These are phyloP conservation scores for Aspergillus funiculosus DNA, from an alignment of 495 filamentous ascomycete genomes.

Conservation along the genomic window DNA sequence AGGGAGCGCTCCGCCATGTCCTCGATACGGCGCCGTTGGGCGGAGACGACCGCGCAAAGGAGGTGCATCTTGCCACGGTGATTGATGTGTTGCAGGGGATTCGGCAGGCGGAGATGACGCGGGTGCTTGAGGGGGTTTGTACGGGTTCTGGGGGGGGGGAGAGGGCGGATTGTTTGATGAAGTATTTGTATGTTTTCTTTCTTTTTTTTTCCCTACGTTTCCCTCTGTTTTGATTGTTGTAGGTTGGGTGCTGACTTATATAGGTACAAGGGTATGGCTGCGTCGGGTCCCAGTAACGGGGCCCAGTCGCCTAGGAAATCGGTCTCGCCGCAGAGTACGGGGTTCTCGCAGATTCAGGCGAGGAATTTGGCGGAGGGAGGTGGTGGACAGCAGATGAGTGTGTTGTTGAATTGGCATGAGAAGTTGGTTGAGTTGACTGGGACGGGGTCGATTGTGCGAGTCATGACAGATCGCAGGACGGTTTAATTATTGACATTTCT, in stretches of 20 bases:
- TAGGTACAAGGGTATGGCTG: conserved; percentile 83
- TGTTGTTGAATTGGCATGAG: conserved; percentile 92
- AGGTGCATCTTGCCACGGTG: conserved; percentile 73
- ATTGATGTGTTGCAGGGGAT: conserved; percentile 86
- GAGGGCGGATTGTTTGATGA: conserved; percentile 49
- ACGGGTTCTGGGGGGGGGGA: conserved; percentile 64
- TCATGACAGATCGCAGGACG: conserved; percentile 88
- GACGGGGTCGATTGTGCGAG: conserved; percentile 76
- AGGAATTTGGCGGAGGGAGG: conserved; percentile 66
- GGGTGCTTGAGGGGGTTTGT: conserved; percentile 72
- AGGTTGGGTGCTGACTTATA: conserved; percentile 9
- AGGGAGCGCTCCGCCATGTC: conserved; percentile 72
- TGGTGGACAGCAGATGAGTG: conserved; percentile 84
- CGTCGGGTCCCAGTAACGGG: conserved; percentile 29
- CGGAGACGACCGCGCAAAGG: conserved; percentile 71
- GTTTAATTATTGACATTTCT: conserved; percentile 48
- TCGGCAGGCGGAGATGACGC: conserved; percentile 83
- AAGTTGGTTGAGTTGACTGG: conserved; percentile 89
- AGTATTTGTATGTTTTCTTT: conserved; percentile 44
- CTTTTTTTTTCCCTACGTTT: conserved; percentile 3
- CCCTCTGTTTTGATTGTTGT: background rate
- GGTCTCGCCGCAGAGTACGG: conserved; percentile 73
- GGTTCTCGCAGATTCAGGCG: conserved; percentile 75
- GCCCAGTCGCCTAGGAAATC: conserved; percentile 41
- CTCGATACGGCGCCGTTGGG: conserved; percentile 72